Conservation (phyloP, 306 rosid genomes). For the Cajanus cajan region DNA sequence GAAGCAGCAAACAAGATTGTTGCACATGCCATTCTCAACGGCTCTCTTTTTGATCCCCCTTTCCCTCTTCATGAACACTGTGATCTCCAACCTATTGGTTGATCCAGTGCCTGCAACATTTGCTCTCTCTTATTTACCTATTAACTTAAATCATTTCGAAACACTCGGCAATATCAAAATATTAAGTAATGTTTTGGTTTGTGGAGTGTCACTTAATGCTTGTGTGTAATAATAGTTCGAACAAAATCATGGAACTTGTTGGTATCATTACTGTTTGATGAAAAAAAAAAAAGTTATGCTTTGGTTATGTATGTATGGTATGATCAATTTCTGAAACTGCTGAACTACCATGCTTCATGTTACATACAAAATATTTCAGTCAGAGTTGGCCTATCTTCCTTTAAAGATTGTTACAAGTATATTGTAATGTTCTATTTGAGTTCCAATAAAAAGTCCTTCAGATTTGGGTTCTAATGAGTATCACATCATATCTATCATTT, state of each 20-base stretch:
- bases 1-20: slow-evolving; percentile 74
- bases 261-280: not conserved
- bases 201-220: not conserved
- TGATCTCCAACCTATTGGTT: slow-evolving; percentile 49
- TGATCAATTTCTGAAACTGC: not conserved
- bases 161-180: not conserved
- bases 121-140: not conserved
- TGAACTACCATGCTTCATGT: not conserved
- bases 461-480: not conserved
- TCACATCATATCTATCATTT: not conserved
- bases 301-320: not conserved
- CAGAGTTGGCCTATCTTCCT: not conserved
- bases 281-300: not conserved
- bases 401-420: not conserved
- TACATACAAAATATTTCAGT: not conserved
- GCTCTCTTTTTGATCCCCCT: slow-evolving; percentile 62
- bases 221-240: not conserved
- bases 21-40: slow-evolving; percentile 60
- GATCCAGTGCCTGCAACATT: not conserved
- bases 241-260: not conserved
- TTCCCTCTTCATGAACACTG: slow-evolving; percentile 58
- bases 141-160: not conserved
- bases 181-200: not conserved
- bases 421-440: not conserved
- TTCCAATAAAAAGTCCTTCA: not conserved